Conservation (phyloP, 495 filamentous ascomycete genomes). For the Hypomontagnella monticulosa region DNA sequence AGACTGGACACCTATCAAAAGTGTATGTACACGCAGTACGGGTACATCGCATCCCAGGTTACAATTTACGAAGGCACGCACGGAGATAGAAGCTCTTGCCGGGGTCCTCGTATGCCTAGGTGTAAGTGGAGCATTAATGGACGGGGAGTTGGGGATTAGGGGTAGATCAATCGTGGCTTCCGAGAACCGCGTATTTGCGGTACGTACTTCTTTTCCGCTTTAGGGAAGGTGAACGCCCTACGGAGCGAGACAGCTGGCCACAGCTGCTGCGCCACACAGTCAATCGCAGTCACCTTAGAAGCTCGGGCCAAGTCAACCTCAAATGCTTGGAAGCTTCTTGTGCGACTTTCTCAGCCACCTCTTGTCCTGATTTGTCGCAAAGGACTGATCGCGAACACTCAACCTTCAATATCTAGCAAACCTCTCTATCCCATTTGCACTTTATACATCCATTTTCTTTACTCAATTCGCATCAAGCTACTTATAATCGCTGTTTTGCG, state of each 20-base stretch:
- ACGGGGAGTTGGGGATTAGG: slow-evolving; percentile 24
- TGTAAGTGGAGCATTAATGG: slow-evolving; percentile 11
- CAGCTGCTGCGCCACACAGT: too few species aligned
- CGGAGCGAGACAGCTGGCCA: background rate
- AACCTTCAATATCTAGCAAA: background rate
- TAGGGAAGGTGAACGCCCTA: too few species aligned
- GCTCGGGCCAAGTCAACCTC: slow-evolving; percentile 13
- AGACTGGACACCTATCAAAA: too few species aligned
- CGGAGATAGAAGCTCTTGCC: slow-evolving; percentile 21
- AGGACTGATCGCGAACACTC: slow-evolving; percentile 14
- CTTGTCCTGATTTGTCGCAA: slow-evolving; percentile 17
- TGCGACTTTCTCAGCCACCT: too few species aligned
- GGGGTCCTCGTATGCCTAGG: slow-evolving; percentile 11
- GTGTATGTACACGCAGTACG: background rate
- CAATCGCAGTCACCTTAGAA: too few species aligned
- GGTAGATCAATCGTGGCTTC: slow-evolving; percentile 23
- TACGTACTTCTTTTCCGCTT: background rate
- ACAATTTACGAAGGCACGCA: slow-evolving; percentile 1
- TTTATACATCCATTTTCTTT: background rate
- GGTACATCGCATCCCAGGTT: background rate
- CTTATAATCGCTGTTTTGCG: background rate
- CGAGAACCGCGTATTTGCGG: background rate
- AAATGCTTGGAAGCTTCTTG: too few species aligned
- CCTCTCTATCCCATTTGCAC: background rate
- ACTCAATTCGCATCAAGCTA: background rate